Evolutionary conservation across 176 grass and related monocot genomes (phyloP), one percentile per base, ranked within the genome.

Genomic region (Dactylis glomerata): DNA sequence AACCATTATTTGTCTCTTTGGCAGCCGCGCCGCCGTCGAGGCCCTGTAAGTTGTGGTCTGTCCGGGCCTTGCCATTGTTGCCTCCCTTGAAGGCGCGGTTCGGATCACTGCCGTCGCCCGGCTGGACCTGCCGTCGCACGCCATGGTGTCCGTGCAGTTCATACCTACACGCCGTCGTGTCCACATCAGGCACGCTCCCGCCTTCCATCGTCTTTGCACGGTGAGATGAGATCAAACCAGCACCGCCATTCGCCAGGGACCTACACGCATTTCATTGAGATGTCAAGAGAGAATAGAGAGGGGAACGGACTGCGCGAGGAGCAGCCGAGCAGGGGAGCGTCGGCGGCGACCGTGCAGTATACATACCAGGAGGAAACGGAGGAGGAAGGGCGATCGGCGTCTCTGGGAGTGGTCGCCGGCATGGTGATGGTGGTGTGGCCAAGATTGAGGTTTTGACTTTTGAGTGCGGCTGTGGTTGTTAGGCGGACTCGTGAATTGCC

Each of bases 231-330:
- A 61, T 57, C 58, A 76, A 68, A 24, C 47, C 31, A 57, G 8
- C 46, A 11, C 9, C 55, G 10, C n/a, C n/a, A n/a, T n/a, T n/a
- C n/a, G n/a, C 67, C 10, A 5, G 46, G 68, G 50, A 75, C 68
- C 81, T 88, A 68, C 3, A 47, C 7, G 42, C 2, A 42, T 42
- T 9, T 7, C 41, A 36, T 80, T n/a, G n/a, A n/a, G n/a, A n/a
- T 6, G 65, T 89, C 84, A 13, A 67, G n/a, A n/a, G 16, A 36
- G 80, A 68, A 85, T 22, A 5, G 70, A 68, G n/a, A 24, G 34
- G 19, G 73, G 14, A n/a, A n/a, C 3, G 8, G 42, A 50, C 44
- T 17, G 8, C 22, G n/a, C n/a, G n/a, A n/a, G n/a, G n/a, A n/a
- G 80, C 5, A 36, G 28, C 19, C 31, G 50, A 3, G 8, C 8